phyloP scores from a whole-genome alignment of 78 protist genomes.

The Dictyostelium firmibasis region DNA sequence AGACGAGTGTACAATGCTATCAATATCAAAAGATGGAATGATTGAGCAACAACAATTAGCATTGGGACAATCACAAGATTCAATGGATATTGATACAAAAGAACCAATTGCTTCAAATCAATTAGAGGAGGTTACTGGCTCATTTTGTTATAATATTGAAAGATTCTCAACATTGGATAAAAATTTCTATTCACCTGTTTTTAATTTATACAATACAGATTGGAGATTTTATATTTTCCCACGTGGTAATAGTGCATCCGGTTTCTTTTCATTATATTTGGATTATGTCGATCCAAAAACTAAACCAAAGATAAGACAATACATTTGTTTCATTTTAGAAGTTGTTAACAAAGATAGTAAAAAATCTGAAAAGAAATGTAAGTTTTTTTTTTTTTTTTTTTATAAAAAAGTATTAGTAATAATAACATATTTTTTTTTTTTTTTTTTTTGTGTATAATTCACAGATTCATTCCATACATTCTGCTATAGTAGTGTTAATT shows the following conservation, averaged over 20 bases:
- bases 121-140: slow-evolving; percentile 36
- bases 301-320: slow-evolving; percentile 69
- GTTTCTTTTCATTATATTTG: slow-evolving; percentile 61
- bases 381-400: not conserved
- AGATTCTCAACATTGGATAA: slow-evolving; percentile 47
- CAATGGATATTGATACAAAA: not conserved
- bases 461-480: slow-evolving; percentile 70
- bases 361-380: slow-evolving; percentile 76
- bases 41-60: not conserved
- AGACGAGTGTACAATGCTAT: not conserved
- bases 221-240: slow-evolving; percentile 81
- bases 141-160: slow-evolving; percentile 32
- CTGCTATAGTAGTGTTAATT: slow-evolving; percentile 74
- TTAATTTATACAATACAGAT: slow-evolving; percentile 14
- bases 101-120: not conserved
- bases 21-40: not conserved
- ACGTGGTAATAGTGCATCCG: slow-evolving; percentile 46
- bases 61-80: not conserved
- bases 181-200: slow-evolving; percentile 65
- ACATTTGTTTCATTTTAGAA: slow-evolving; percentile 68
- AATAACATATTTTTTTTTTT: not conserved
- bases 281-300: slow-evolving; percentile 74
- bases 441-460: not conserved
- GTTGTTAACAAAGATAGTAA: slow-evolving; percentile 60
- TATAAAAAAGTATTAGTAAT: not conserved